These are phyloP conservation scores for Phanerochaete sordida DNA, from an alignment of 768 basidiomycete species.

Conservation along the genomic window DNA sequence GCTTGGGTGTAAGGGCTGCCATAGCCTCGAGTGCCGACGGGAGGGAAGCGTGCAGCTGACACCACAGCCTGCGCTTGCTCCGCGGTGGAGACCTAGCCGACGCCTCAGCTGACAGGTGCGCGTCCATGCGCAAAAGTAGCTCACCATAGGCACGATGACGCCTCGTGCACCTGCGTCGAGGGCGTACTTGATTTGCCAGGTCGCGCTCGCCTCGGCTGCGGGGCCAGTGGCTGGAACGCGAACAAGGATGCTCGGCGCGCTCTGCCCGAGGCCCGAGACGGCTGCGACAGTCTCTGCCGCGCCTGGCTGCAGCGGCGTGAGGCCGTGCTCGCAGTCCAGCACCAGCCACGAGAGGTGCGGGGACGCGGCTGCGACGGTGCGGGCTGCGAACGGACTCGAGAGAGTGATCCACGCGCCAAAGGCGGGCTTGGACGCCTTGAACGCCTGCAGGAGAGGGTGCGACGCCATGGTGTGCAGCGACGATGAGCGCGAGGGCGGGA, in stretches of 20 bases:
- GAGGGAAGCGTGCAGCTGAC: constrained; percentile 58
- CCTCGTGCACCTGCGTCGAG: constrained; percentile 67
- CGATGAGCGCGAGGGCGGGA: background rate
- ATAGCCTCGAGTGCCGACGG: constrained; percentile 57
- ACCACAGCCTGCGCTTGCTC: constrained; percentile 56
- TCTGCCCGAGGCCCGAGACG: constrained; percentile 41
- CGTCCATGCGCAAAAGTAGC: background rate
- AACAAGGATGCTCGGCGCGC: constrained; percentile 52
- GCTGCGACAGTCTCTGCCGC: constrained; percentile 54
- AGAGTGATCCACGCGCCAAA: constrained; percentile 68
- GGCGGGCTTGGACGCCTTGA: constrained; percentile 55
- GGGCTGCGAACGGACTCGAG: constrained; percentile 55
- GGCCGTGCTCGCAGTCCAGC: constrained; percentile 69
- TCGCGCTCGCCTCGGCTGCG: constrained; percentile 41
- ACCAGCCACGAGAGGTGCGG: constrained; percentile 58
- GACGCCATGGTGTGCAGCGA: constrained; percentile 37
- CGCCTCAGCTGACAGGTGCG: background rate
- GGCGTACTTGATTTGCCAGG: constrained; percentile 72
- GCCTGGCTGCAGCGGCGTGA: constrained; percentile 50
- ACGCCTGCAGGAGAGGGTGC: constrained; percentile 49
- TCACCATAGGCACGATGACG: constrained; percentile 64
- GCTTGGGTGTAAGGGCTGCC: constrained; percentile 62
- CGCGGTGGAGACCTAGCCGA: constrained; percentile 49
- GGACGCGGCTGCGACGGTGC: constrained; percentile 50
- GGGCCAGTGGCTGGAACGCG: constrained; percentile 63